phyloP scores from a whole-genome alignment of 2,329 filamentous ascomycete species.

The Penicillium expansum region DNA sequence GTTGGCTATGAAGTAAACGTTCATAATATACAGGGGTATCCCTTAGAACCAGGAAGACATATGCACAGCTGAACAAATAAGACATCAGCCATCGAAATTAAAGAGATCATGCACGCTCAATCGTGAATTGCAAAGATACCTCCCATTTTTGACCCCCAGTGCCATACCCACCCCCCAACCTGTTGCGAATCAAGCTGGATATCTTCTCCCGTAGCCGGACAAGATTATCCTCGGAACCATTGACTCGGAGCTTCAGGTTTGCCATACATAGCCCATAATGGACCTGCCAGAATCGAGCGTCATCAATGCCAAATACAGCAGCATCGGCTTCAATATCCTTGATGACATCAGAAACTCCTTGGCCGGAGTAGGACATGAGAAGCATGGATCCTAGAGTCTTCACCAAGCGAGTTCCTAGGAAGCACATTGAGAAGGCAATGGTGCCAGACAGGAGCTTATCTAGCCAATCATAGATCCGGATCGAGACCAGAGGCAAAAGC shows the following conservation, averaged over 20 bases:
- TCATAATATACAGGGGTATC: constrained; percentile 7
- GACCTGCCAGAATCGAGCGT: constrained; percentile 97
- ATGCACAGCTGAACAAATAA: neutral
- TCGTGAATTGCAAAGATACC: constrained; percentile 76
- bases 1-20: neutral
- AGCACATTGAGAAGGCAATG: constrained; percentile 85
- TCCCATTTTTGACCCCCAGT: constrained; percentile 82
- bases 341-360: constrained; percentile 69
- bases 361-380: constrained; percentile 77
- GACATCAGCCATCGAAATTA: neutral
- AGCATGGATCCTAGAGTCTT: constrained; percentile 89
- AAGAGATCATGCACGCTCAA: constrained; percentile 46
- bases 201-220: constrained; percentile 73
- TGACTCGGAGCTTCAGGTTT: constrained; percentile 76
- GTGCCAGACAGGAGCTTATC: constrained; percentile 77
- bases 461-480: constrained; percentile 77
- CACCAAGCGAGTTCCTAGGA: constrained; percentile 77
- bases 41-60: neutral
- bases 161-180: constrained; percentile 84
- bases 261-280: constrained; percentile 97
- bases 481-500: constrained; percentile 74
- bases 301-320: constrained; percentile 72
- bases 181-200: constrained; percentile 74
- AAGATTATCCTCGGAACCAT: constrained; percentile 68
- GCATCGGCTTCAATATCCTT: constrained; percentile 80